phyloP scores from a whole-genome alignment of 495 filamentous ascomycete species.

The Podospora fimiseda region DNA sequence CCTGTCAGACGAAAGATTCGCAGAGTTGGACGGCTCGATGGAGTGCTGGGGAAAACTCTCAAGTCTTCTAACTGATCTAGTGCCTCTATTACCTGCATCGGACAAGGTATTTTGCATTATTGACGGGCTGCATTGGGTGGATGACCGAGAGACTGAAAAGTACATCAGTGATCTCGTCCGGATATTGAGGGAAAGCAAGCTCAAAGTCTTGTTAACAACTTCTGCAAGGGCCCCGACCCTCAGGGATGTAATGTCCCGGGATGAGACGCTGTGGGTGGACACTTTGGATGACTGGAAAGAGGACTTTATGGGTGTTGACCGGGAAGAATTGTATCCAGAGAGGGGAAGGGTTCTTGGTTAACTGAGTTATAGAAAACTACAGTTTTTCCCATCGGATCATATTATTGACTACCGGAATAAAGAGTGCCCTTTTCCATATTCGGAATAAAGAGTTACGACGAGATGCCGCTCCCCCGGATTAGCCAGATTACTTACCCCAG shows the following conservation, averaged over 20 bases:
- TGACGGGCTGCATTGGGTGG: neutral
- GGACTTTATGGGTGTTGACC: too few relatives aligned
- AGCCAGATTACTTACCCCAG: conserved; percentile 13
- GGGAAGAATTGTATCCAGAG: too few relatives aligned
- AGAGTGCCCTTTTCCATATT: too few relatives aligned
- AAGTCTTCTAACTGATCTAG: neutral
- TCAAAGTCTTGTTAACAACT: neutral
- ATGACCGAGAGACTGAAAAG: neutral
- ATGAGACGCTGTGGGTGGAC: neutral
- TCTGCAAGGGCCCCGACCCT: neutral
- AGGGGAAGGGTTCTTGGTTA: too few relatives aligned
- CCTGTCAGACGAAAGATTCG: neutral
- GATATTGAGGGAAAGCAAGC: neutral
- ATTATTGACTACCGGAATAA: too few relatives aligned
- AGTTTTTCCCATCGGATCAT: too few relatives aligned
- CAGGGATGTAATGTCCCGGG: neutral
- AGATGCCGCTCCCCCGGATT: conserved; percentile 6
- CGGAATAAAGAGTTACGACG: too few relatives aligned
- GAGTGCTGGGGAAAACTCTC: neutral
- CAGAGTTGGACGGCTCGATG: neutral
- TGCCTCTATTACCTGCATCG: neutral
- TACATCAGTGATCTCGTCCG: neutral
- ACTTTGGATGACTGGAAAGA: too few relatives aligned
- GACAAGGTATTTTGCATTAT: neutral
- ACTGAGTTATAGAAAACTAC: too few relatives aligned